Conservation (phyloP, 352 stramenopile species). For the Plasmopara viticola region DNA sequence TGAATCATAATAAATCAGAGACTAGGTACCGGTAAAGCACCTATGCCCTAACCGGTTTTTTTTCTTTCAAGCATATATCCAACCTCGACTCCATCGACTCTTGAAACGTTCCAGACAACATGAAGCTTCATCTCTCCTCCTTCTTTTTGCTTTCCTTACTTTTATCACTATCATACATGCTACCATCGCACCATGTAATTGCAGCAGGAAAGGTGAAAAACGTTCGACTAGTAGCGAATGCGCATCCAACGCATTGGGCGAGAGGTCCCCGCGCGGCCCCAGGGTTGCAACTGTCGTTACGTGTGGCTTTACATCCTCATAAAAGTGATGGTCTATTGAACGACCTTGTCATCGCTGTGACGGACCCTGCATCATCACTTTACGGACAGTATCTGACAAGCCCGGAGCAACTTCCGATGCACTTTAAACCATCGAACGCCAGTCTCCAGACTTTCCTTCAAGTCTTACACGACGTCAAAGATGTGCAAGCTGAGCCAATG, state of each 20-base stretch:
- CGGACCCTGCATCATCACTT: conserved; percentile 35
- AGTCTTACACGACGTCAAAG: conserved; percentile 9
- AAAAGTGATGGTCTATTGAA: conserved; percentile 35
- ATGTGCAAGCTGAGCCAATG: conserved; percentile 3
- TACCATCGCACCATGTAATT: conserved; percentile 2
- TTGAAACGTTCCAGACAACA: too few relatives aligned
- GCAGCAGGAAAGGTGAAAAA: conserved; percentile 1
- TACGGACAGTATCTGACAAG: conserved; percentile 48
- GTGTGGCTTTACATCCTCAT: conserved; percentile 27
- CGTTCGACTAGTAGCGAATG: conserved; percentile 14
- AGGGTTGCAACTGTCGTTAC: conserved; percentile 25
- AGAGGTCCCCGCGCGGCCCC: conserved; percentile 23
- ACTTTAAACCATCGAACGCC: conserved; percentile 30
- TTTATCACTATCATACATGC: conserved; percentile 3
- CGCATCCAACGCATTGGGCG: conserved; percentile 18
- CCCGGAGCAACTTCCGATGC: conserved; percentile 26
- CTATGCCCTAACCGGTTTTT: too few relatives aligned
- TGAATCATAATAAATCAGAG: too few relatives aligned
- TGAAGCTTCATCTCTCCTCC: neutral
- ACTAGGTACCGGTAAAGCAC: too few relatives aligned
- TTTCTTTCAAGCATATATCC: too few relatives aligned
- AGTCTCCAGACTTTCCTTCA: conserved; percentile 12
- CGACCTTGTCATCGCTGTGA: conserved; percentile 30
- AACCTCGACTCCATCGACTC: too few relatives aligned
- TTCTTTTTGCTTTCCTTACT: conserved; percentile 3